These are phyloP conservation scores for Pseudogymnoascus sp. DNA, from an alignment of 2,329 filamentous ascomycete genomes.

Conservation along the genomic window DNA sequence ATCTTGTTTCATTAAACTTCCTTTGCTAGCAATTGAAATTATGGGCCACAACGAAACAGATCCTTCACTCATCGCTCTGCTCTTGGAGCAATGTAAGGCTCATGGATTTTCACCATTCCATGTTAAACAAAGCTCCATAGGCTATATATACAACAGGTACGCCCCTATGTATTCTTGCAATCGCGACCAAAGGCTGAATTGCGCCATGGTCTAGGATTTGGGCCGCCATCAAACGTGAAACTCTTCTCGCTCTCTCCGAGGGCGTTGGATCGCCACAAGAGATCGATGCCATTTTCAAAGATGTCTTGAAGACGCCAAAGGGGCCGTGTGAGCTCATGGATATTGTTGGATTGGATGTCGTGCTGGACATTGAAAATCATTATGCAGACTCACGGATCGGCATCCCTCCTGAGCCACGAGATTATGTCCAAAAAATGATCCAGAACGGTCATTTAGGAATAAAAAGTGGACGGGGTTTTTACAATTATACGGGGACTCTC, in stretches of 20 bases:
- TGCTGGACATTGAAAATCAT: slow-evolving; percentile 33
- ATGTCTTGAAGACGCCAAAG: slow-evolving; percentile 31
- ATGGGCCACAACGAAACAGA: slow-evolving; percentile 31
- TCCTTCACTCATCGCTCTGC: slow-evolving; percentile 24
- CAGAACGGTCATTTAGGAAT: slow-evolving; percentile 27
- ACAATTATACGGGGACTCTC: slow-evolving; percentile 22
- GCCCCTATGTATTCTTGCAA: neutral
- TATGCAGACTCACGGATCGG: slow-evolving; percentile 28
- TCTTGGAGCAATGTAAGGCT: slow-evolving; percentile 27
- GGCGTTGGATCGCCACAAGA: slow-evolving; percentile 31
- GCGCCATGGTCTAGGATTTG: slow-evolving; percentile 26
- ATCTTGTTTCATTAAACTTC: neutral
- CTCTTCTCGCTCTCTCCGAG: slow-evolving; percentile 29
- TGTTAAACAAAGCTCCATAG: slow-evolving; percentile 30
- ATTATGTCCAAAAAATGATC: slow-evolving; percentile 28
- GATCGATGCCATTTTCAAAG: slow-evolving; percentile 34
- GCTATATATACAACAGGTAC: slow-evolving; percentile 35
- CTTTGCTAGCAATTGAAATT: slow-evolving; percentile 29
- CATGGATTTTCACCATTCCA: slow-evolving; percentile 34
- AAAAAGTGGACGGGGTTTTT: slow-evolving; percentile 31
- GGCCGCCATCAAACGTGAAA: slow-evolving; percentile 36
- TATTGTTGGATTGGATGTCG: slow-evolving; percentile 32
- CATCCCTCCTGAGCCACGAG: slow-evolving; percentile 27
- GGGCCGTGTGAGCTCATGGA: slow-evolving; percentile 35
- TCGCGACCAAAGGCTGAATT: neutral